These are phyloP conservation scores for Echinosophora koreensis DNA, from an alignment of 306 rosid genomes.

Conservation along the genomic window DNA sequence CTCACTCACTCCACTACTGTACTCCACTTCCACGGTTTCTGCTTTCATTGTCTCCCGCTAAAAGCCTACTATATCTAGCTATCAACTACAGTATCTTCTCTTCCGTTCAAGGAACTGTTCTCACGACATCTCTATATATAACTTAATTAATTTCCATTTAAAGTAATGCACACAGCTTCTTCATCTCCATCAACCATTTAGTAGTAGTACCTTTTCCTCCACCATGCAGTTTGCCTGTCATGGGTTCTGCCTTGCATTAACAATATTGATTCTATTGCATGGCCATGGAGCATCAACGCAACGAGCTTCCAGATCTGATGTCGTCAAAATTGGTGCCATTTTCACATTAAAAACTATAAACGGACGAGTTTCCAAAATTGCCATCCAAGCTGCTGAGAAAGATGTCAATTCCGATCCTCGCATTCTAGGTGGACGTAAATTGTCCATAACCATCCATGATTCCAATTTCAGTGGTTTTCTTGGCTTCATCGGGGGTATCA, in stretches of 20 bases:
- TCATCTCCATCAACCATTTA: too few species aligned
- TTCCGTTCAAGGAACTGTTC: not conserved
- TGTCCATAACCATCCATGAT: conserved; percentile 52
- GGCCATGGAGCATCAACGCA: conserved; percentile 44
- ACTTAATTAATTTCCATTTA: too few species aligned
- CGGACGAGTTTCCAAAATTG: conserved; percentile 73
- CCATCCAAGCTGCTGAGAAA: conserved; percentile 71
- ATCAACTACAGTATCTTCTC: too few species aligned
- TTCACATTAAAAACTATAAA: conserved; percentile 65
- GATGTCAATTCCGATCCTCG: conserved; percentile 76
- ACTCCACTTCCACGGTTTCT: not conserved
- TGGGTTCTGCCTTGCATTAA: conserved; percentile 47
- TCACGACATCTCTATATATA: too few species aligned
- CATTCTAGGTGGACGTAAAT: conserved; percentile 67
- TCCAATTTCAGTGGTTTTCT: conserved; percentile 82
- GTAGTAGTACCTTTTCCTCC: too few species aligned
- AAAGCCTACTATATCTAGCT: too few species aligned
- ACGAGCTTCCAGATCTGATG: conserved; percentile 54
- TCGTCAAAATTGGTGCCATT: conserved; percentile 73
- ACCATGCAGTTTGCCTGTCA: conserved; percentile 4
- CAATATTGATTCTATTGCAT: conserved; percentile 42
- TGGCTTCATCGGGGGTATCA: conserved; percentile 70
- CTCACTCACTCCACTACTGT: not conserved
- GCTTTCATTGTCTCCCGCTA: not conserved
- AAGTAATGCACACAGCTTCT: not conserved